phyloP scores from a whole-genome alignment of 1,139 yeast genomes.

The Saccharomycopsis hybrid region DNA sequence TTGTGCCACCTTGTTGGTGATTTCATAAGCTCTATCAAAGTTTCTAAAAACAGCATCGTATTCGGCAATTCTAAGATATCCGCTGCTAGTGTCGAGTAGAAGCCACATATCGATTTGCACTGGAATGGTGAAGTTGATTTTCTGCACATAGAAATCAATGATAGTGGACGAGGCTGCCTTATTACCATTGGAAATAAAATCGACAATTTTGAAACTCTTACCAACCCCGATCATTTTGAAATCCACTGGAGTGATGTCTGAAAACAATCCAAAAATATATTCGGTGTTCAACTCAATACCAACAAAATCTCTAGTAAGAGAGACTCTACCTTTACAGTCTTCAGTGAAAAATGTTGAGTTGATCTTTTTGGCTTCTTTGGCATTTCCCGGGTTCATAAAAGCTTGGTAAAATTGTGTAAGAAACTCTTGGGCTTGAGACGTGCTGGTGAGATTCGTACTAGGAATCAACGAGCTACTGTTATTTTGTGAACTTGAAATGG shows the following conservation, averaged over 20 bases:
- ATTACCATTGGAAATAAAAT: conserved; percentile 20
- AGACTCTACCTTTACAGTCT: conserved; percentile 23
- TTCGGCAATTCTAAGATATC: conserved; percentile 7
- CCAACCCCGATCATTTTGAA: conserved; percentile 23
- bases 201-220: conserved; percentile 17
- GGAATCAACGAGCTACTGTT: too few relatives aligned
- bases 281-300: conserved; percentile 26
- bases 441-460: too few relatives aligned
- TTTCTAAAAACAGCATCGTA: conserved; percentile 19
- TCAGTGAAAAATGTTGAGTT: conserved; percentile 23
- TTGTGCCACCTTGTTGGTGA: neutral
- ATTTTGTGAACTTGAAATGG: too few relatives aligned
- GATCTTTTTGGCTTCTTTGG: conserved; percentile 20
- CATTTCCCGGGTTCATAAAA: conserved; percentile 14
- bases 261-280: conserved; percentile 25
- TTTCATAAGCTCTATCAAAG: conserved; percentile 12
- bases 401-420: conserved; percentile 16
- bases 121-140: conserved; percentile 21
- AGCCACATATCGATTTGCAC: conserved; percentile 23
- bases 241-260: conserved; percentile 12
- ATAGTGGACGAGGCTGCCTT: conserved; percentile 20
- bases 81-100: conserved; percentile 14
- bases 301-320: conserved; percentile 23
- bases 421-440: too few relatives aligned
- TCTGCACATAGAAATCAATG: conserved; percentile 21